phyloP scores from a whole-genome alignment of 768 basidiomycete species.

The Sistotremastrum niveocremeum region DNA sequence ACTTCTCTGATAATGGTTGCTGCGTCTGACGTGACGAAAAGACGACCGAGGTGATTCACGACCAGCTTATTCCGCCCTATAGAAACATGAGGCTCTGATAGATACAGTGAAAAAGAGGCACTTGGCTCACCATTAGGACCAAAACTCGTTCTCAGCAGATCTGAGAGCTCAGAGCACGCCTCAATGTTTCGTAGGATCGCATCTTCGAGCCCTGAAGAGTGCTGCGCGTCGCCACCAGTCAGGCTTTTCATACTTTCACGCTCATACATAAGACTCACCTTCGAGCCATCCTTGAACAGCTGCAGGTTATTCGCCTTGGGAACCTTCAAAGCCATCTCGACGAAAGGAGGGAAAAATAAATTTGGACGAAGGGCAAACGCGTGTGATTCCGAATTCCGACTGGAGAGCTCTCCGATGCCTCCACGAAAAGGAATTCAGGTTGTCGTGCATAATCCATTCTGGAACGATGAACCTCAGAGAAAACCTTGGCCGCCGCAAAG shows the following conservation, averaged over 20 bases:
- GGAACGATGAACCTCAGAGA: no score
- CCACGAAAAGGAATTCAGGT: no score
- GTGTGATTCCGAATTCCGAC: no score
- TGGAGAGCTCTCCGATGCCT: no score
- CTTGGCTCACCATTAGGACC: conserved; percentile 74
- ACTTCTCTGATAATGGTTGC: conserved; percentile 97
- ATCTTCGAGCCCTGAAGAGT: conserved; percentile 85
- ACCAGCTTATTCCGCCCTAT: conserved; percentile 91
- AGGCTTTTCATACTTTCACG: neutral
- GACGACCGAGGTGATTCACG: conserved; percentile 90
- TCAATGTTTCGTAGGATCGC: conserved; percentile 95
- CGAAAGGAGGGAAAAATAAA: neutral
- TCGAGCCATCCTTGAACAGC: conserved; percentile 97
- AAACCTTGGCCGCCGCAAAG: no score
- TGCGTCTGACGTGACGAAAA: conserved; percentile 98
- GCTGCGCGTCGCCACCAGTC: conserved; percentile 23
- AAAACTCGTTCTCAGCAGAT: conserved; percentile 92
- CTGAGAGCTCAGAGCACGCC: conserved; percentile 87
- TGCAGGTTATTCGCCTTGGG: conserved; percentile 80
- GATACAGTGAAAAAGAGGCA: neutral
- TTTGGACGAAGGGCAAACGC: neutral
- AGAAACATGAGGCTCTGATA: neutral
- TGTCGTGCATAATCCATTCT: no score
- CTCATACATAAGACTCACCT: conserved; percentile 32
- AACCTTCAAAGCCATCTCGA: conserved; percentile 79